These are phyloP conservation scores for Hypoxylon sp. DNA, from an alignment of 2,329 filamentous ascomycete genomes.

Conservation along the genomic window DNA sequence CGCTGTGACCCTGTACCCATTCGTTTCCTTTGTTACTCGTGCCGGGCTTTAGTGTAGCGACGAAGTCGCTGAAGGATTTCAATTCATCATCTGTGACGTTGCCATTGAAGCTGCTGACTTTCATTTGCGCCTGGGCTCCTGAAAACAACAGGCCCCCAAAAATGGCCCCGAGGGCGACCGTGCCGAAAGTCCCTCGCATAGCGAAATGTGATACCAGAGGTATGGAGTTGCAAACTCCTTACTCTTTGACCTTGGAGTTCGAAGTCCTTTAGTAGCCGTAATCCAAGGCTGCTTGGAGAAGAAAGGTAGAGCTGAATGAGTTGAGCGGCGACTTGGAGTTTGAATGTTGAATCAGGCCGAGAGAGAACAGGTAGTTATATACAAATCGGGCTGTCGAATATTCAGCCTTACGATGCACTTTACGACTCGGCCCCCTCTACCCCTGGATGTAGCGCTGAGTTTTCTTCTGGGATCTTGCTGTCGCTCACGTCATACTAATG, in stretches of 20 bases:
- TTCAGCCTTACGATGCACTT: constrained; percentile 9
- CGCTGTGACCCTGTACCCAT: constrained; percentile 43
- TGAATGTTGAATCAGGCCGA: background rate
- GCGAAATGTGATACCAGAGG: background rate
- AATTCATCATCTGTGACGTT: constrained; percentile 41
- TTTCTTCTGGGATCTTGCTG: constrained; percentile 5
- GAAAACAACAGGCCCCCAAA: constrained; percentile 17
- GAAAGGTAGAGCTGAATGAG: background rate
- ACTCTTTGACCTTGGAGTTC: background rate
- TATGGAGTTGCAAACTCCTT: background rate
- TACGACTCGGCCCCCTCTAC: background rate
- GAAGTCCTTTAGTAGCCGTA: background rate
- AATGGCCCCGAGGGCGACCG: constrained; percentile 22
- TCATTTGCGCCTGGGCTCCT: constrained; percentile 33
- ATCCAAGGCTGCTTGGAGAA: background rate
- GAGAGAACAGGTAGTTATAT: constrained; percentile 11
- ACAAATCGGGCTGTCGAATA: background rate
- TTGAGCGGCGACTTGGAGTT: background rate
- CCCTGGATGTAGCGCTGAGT: constrained; percentile 6
- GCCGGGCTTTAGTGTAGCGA: constrained; percentile 34
- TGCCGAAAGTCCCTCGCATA: constrained; percentile 6
- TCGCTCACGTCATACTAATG: constrained; percentile 22
- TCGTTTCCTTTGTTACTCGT: constrained; percentile 36
- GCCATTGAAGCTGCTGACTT: constrained; percentile 44
- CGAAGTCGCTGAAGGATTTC: constrained; percentile 42